Base-by-base conservation (phyloP, 495 filamentous ascomycete genomes). In the Hyaloscypha hepaticicola region DNA sequence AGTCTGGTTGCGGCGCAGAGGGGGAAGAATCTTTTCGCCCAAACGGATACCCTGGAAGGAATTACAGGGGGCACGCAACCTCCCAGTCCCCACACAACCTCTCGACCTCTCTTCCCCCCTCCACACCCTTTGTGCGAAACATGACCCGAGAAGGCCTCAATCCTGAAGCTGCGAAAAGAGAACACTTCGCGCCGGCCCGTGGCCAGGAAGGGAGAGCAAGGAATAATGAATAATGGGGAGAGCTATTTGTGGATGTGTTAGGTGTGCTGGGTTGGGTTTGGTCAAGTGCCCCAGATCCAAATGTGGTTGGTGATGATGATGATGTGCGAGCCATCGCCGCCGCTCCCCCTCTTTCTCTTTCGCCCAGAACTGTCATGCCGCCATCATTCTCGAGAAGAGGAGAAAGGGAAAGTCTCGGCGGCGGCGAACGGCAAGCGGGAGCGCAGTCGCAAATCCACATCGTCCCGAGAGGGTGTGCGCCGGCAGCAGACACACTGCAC, bases 101-200 rank as follows among this genome's bases (percentile, higher is more conserved):
- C 38, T 3, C 9, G 19, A 19, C 38, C 14, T 41, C 6, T 14
- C 4, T 16, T 45, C 19, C 7, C 31, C 12, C 38, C 38, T 1
- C 6, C 38, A 45, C 38, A 4, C 38, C 38, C 38, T 4, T 6
- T 41, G 3, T 11, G 6, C 38, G 38, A 45, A 45, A 45, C 38
- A 45, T 3, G 38, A n/a, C n/a, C 12, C 16, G 38, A 19, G 16
- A 1, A 45, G 6, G 16, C 11, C 11, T 45, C 31, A 12, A 12
- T 14, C 12, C 38, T 45, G 38, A 45, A 14, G 38, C 38, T 16
- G 11, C 16, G 22, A 41, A 19, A 60, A 28, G 58, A 38, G 27
- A 60, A 27, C 41, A 60, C 31, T 60, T 60, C 58, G 58, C 58
- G 58, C 58, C 58, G 58, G 28, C 58, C 58, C 58, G 58, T 53